phyloP scores from a whole-genome alignment of 2,329 filamentous ascomycete species.

The Sarocladium oryzae region DNA sequence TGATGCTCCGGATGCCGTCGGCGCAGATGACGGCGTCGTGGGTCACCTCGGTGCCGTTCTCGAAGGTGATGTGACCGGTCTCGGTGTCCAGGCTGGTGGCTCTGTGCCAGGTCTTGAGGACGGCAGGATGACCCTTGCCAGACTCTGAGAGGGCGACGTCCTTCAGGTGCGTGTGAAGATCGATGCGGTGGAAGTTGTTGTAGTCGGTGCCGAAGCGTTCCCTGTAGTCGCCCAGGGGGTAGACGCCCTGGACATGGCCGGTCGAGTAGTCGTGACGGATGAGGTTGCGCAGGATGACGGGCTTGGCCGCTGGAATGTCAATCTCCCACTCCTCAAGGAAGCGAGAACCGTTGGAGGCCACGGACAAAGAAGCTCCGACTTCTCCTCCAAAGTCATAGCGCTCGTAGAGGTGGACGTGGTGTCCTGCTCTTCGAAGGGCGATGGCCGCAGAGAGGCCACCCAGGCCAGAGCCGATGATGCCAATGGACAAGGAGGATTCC shows the following conservation, averaged over 20 bases:
- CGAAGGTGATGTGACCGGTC: conserved; percentile 40
- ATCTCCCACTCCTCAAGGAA: conserved; percentile 30
- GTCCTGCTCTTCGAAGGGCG: conserved; percentile 32
- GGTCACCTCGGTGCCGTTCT: conserved; percentile 36
- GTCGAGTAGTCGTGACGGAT: conserved; percentile 60
- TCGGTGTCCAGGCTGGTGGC: conserved; percentile 43
- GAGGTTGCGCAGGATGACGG: conserved; percentile 52
- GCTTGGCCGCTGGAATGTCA: conserved; percentile 43
- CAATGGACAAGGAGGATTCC: conserved; percentile 16
- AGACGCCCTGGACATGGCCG: conserved; percentile 51
- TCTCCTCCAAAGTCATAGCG: conserved; percentile 57
- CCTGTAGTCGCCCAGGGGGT: conserved; percentile 54
- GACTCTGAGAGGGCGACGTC: conserved; percentile 42
- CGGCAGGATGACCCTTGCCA: conserved; percentile 45
- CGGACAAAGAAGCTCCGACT: conserved; percentile 55
- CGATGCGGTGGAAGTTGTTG: conserved; percentile 58
- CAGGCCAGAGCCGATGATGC: conserved; percentile 32
- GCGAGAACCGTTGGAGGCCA: conserved; percentile 35
- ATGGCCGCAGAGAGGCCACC: conserved; percentile 33
- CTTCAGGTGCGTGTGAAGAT: conserved; percentile 57
- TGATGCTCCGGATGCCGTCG: conserved; percentile 55
- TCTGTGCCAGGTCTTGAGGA: conserved; percentile 46
- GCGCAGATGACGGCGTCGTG: conserved; percentile 55
- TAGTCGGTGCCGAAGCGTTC: conserved; percentile 53
- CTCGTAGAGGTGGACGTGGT: conserved; percentile 51